Evolutionary conservation across 805 yeast species (phyloP).

Genomic region (Naumovozyma baii): DNA sequence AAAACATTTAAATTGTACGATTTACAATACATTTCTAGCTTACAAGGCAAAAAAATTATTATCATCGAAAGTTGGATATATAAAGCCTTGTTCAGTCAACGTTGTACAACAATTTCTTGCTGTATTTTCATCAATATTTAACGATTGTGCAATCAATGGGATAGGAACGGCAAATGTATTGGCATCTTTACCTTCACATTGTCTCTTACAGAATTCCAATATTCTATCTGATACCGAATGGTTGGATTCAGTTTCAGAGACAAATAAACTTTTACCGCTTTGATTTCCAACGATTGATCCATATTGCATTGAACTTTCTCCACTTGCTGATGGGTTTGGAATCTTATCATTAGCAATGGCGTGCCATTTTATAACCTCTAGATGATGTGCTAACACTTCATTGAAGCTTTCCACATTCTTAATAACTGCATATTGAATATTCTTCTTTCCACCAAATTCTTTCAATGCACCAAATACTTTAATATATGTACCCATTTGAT

Average conservation of each 20-base stretch:
- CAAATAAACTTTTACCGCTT: slow-evolving; percentile 34
- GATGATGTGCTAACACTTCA: slow-evolving; percentile 56
- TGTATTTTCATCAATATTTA: slow-evolving; percentile 41
- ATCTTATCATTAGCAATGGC: slow-evolving; percentile 45
- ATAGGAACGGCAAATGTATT: slow-evolving; percentile 61
- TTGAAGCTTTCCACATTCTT: slow-evolving; percentile 52
- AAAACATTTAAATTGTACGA: no score
- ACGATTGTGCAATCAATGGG: slow-evolving; percentile 47
- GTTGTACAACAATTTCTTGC: slow-evolving; percentile 42
- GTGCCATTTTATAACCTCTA: slow-evolving; percentile 52
- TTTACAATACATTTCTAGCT: not conserved
- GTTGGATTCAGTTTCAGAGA: slow-evolving; percentile 32
- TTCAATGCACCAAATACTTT: slow-evolving; percentile 46
- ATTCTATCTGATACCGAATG: slow-evolving; percentile 36
- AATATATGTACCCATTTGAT: slow-evolving; percentile 47
- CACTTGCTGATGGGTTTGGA: slow-evolving; percentile 9
- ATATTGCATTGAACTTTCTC: not conserved
- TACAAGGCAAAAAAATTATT: slow-evolving; percentile 44
- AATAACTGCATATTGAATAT: slow-evolving; percentile 54
- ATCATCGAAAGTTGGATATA: slow-evolving; percentile 64
- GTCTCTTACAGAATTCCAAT: slow-evolving; percentile 41
- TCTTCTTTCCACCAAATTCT: slow-evolving; percentile 55
- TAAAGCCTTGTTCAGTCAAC: slow-evolving; percentile 57
- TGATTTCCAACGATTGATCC: slow-evolving; percentile 17
- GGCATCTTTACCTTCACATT: slow-evolving; percentile 41